Conservation (phyloP, 441 rosid genomes). For the Syzygium syzygioides region DNA sequence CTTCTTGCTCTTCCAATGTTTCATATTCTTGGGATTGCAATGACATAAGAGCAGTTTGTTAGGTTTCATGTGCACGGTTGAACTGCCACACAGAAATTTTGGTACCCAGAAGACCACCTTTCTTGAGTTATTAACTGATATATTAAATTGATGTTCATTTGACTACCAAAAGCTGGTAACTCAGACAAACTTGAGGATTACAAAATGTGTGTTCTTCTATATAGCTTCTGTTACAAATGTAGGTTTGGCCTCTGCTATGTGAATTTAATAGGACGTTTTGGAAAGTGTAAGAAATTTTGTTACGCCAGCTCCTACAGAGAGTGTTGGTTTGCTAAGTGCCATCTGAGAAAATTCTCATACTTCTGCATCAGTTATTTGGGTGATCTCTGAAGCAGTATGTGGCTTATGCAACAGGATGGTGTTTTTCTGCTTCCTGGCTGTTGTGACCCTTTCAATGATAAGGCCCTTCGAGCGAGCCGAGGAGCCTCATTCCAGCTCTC, state of each 20-base stretch:
- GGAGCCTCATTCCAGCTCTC: conserved; percentile 90
- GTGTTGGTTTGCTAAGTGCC: background rate
- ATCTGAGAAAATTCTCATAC: background rate
- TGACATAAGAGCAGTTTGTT: background rate
- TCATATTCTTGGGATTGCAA: background rate
- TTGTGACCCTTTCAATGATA: conserved; percentile 85
- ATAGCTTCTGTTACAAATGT: background rate
- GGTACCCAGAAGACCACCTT: background rate
- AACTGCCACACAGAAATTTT: background rate
- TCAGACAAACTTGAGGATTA: background rate
- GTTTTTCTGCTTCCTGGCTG: conserved; percentile 92
- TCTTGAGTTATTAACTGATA: background rate
- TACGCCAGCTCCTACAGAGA: background rate
- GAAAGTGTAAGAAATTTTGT: background rate
- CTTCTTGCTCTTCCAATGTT: background rate
- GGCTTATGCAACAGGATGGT: conserved; percentile 48
- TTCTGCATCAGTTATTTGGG: background rate
- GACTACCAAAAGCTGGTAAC: background rate
- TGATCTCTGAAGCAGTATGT: background rate
- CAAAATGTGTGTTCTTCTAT: background rate
- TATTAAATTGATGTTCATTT: background rate
- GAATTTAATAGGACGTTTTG: background rate
- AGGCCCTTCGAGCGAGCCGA: conserved; percentile 86
- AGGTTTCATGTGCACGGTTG: background rate
- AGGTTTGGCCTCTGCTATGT: background rate